Evolutionary conservation across 2,329 filamentous ascomycete genomes (phyloP), one percentile per base, ranked within the genome.

Genomic region (Colletotrichum sansevieriae): DNA sequence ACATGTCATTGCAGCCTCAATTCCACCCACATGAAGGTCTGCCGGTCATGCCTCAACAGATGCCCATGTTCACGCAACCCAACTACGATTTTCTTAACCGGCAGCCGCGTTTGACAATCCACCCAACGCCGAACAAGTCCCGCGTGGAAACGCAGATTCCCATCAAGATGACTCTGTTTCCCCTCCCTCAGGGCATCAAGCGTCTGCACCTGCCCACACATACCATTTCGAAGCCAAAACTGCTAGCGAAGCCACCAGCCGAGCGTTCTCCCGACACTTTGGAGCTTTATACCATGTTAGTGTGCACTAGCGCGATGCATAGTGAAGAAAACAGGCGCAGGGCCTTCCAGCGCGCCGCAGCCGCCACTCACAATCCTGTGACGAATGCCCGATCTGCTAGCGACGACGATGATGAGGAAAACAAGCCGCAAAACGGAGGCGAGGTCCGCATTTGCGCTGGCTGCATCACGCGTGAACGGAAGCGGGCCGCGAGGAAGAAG

Each of bases 111-210:
- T 78, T 93, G 44, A 87, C 85, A 12, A 88, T 93, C 49, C 85
- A 90, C 71, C 88, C 90, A 5, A 92, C 89, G 3, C 91, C 91
- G 5, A 77, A 88, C 65, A 98, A 98, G 80, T 97, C 95, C 15
- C 90, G 96, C 22, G 96, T 98, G 18, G 96, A 99, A 82, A 98
- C 96, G 0, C 96, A 98, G 77, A 98, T 98, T 73, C 93, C 92
- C 9, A 93, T 98, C 73, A 91, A 91, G 74, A 86, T 98, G 79
- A 92, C 90, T 0, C 80, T 98, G 44, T 91, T 90, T 65, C 90
- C 92, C 20, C 83, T 97, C 54, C 94, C 95, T 1, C 82, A 85
- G 0, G 91, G 92, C 11, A 88, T 95, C 65, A 92, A 91, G 71
- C 93, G 91, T 76, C 83, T 98, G 58, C 94, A 97, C 75, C 87